Percentiles rank a stretch among this genome's conserved stretches.
Conservation (phyloP, 2,329 filamentous ascomycete species). For the Graphilbum sp. region DNA sequence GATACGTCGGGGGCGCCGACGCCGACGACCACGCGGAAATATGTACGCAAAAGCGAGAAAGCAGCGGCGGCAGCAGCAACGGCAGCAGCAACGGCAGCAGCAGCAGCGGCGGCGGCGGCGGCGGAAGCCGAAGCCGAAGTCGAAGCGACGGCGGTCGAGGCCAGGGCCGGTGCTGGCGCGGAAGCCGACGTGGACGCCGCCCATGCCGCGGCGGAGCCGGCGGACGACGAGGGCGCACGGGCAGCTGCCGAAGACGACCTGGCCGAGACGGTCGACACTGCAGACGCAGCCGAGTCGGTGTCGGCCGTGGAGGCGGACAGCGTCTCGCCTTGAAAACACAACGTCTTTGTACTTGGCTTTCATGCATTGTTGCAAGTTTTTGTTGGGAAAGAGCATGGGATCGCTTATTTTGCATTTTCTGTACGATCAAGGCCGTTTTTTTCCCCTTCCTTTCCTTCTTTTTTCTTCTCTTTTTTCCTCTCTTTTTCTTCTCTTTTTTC, state of each 20-base stretch:
- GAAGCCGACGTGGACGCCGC: conserved; percentile 12
- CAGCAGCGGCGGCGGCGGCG: conserved; percentile 13
- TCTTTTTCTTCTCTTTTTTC: too few species aligned
- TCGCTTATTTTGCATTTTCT: too few species aligned
- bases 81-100: not conserved
- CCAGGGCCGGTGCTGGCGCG: not conserved
- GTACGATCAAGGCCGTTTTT: too few species aligned
- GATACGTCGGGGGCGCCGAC: conserved; percentile 7
- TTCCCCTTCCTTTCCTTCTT: too few species aligned
- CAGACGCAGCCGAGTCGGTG: not conserved
- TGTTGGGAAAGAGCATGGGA: too few species aligned
- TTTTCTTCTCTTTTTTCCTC: too few species aligned
- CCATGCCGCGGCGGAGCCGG: not conserved
- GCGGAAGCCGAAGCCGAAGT: not conserved
- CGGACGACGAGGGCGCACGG: too few species aligned
- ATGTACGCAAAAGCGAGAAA: conserved; percentile 17
- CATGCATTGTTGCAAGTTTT: too few species aligned
- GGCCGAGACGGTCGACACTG: not conserved
- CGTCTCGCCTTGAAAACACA: not conserved
- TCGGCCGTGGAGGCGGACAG: not conserved
- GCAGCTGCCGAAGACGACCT: too few species aligned
- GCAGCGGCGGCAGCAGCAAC: not conserved
- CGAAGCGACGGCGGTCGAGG: not conserved
- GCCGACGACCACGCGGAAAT: conserved; percentile 14
- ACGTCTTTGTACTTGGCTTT: too few species aligned